phyloP scores from a whole-genome alignment of 345 rosid genomes.

The Brassica incana region DNA sequence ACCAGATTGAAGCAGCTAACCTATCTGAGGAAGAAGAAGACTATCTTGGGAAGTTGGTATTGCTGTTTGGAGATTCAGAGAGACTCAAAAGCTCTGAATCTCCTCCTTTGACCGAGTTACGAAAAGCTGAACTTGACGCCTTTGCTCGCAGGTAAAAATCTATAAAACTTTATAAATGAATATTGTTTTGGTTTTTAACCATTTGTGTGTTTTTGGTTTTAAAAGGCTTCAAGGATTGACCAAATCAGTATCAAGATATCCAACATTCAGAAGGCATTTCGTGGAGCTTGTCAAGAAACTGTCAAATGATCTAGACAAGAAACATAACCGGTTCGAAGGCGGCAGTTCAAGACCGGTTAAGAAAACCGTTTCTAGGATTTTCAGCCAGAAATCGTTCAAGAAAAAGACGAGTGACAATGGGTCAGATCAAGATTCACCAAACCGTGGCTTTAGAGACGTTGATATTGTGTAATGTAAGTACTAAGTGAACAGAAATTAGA shows the following conservation, averaged over 20 bases:
- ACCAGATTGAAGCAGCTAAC: slow-evolving; percentile 78
- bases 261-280: slow-evolving; percentile 72
- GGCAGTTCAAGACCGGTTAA: slow-evolving; percentile 37
- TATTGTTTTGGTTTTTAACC: neutral
- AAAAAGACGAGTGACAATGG: slow-evolving; percentile 49
- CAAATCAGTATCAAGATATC: slow-evolving; percentile 80
- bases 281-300: slow-evolving; percentile 52
- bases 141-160: slow-evolving; percentile 78
- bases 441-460: slow-evolving; percentile 36
- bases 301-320: slow-evolving; percentile 61
- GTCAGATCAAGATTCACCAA: slow-evolving; percentile 52
- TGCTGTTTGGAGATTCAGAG: slow-evolving; percentile 63
- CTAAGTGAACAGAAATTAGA: neutral
- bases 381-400: slow-evolving; percentile 63
- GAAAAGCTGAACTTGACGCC: slow-evolving; percentile 84
- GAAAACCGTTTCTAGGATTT: slow-evolving; percentile 54
- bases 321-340: slow-evolving; percentile 40
- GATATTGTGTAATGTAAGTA: slow-evolving; percentile 44
- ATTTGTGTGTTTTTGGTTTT: slow-evolving; percentile 7
- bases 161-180: neutral
- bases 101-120: slow-evolving; percentile 68
- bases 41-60: slow-evolving; percentile 69
- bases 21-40: slow-evolving; percentile 75
- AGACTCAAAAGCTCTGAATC: slow-evolving; percentile 58
- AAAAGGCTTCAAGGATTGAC: slow-evolving; percentile 82